phyloP scores from a whole-genome alignment of 495 filamentous ascomycete genomes.

The Margaritispora aquatica region DNA sequence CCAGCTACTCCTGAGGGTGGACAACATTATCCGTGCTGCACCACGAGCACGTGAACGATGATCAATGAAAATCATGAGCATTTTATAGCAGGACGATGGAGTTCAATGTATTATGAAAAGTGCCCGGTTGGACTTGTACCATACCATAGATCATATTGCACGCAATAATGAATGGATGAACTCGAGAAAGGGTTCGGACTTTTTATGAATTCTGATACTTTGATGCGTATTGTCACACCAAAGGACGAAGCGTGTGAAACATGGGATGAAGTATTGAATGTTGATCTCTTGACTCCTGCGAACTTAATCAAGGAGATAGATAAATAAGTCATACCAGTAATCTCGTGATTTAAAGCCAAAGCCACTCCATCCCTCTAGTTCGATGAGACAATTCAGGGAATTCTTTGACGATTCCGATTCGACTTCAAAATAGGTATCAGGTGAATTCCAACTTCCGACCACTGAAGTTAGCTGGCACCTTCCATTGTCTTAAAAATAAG shows the following conservation, averaged over 20 bases:
- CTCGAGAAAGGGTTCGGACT: neutral
- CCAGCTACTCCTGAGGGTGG: slow-evolving; percentile 73
- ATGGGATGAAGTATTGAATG: neutral
- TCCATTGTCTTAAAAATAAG: neutral
- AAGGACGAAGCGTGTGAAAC: neutral
- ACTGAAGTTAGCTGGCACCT: neutral
- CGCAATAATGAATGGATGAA: slow-evolving; percentile 23
- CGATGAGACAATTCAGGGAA: neutral
- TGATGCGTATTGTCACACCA: neutral
- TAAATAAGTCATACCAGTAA: neutral
- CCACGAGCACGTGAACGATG: slow-evolving; percentile 64
- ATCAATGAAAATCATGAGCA: neutral
- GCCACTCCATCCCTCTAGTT: no score
- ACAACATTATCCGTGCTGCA: slow-evolving; percentile 80
- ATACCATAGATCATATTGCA: slow-evolving; percentile 26
- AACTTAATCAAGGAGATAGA: neutral
- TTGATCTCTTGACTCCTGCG: neutral
- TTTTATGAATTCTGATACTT: neutral
- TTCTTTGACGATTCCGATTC: neutral
- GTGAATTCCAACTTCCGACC: neutral
- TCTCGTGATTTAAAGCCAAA: neutral
- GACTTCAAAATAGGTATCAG: neutral
- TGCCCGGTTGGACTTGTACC: slow-evolving; percentile 19
- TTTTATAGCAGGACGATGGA: neutral
- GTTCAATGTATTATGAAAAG: slow-evolving; percentile 17